phyloP scores from a whole-genome alignment of 2,329 filamentous ascomycete genomes.

The Hymenoscyphus occultus region DNA sequence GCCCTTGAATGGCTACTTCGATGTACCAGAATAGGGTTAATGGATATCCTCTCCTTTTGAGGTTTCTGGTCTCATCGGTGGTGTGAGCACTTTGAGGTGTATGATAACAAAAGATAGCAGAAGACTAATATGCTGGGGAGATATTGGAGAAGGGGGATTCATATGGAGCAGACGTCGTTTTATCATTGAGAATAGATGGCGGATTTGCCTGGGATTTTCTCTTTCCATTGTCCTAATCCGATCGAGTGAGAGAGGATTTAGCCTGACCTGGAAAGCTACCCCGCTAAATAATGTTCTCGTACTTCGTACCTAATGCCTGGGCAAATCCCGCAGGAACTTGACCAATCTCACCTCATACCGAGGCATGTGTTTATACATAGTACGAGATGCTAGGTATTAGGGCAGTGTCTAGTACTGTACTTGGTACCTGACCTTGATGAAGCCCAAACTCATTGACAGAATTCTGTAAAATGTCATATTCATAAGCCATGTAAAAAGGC shows the following conservation, averaged over 20 bases:
- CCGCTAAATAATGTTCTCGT: background rate
- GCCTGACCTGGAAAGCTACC: background rate
- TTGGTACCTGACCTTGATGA: background rate
- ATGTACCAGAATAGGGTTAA: slow-evolving; percentile 35
- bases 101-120: slow-evolving; percentile 8
- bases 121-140: slow-evolving; percentile 2
- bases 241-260: background rate
- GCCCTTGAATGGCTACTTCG: slow-evolving; percentile 27
- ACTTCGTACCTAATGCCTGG: background rate
- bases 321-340: background rate
- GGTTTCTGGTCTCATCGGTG: slow-evolving; percentile 14
- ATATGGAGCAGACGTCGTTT: slow-evolving; percentile 1
- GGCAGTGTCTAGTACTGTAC: background rate
- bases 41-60: slow-evolving; percentile 27
- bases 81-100: slow-evolving; percentile 11
- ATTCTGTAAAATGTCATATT: background rate
- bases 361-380: background rate
- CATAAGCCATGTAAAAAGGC: background rate
- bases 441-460: background rate
- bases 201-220: background rate
- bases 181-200: slow-evolving; percentile 6
- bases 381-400: background rate
- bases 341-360: slow-evolving; percentile 3
- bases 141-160: background rate
- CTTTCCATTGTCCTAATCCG: background rate